Percentiles rank a stretch among this genome's conserved stretches.
These are phyloP conservation scores for Candida labiduridarum DNA, from an alignment of 1,139 yeast species.

Conservation along the genomic window DNA sequence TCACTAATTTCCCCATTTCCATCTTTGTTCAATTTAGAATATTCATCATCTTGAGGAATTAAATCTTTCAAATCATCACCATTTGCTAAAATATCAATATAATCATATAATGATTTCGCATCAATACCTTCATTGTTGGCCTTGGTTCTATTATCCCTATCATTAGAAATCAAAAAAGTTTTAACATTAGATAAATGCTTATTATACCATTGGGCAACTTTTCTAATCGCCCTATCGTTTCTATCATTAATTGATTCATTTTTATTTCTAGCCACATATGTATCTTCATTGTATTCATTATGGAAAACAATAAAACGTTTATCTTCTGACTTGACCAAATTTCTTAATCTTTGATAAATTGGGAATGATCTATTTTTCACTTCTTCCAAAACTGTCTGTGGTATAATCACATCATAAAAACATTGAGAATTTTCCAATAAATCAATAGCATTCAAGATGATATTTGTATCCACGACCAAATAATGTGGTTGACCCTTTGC, in stretches of 20 bases:
- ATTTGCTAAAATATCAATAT: conserved; percentile 72
- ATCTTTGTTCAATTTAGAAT: conserved; percentile 18
- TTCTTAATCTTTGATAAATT: conserved; percentile 80
- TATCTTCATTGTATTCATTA: conserved; percentile 81
- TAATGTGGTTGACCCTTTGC: conserved; percentile 57
- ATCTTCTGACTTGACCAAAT: conserved; percentile 73
- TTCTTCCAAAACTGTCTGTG: conserved; percentile 94
- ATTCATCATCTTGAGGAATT: conserved; percentile 53
- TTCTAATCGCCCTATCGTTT: conserved; percentile 89
- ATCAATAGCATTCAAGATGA: conserved; percentile 87
- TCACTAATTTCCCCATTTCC: conserved; percentile 35
- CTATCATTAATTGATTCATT: conserved; percentile 85
- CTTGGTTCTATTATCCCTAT: conserved; percentile 62
- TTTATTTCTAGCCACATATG: conserved; percentile 63
- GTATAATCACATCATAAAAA: conserved; percentile 86
- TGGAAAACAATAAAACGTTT: conserved; percentile 91
- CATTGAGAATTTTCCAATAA: conserved; percentile 75
- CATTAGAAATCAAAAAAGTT: conserved; percentile 76
- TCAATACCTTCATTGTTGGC: conserved; percentile 58
- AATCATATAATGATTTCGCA: conserved; percentile 62
- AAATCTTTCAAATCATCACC: conserved; percentile 79
- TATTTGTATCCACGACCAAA: conserved; percentile 83
- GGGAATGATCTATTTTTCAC: conserved; percentile 88
- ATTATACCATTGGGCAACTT: conserved; percentile 70
- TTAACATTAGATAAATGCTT: conserved; percentile 60